Base-by-base conservation (phyloP, 2,329 filamentous ascomycete species). In the Aspergillus viridinutans region DNA sequence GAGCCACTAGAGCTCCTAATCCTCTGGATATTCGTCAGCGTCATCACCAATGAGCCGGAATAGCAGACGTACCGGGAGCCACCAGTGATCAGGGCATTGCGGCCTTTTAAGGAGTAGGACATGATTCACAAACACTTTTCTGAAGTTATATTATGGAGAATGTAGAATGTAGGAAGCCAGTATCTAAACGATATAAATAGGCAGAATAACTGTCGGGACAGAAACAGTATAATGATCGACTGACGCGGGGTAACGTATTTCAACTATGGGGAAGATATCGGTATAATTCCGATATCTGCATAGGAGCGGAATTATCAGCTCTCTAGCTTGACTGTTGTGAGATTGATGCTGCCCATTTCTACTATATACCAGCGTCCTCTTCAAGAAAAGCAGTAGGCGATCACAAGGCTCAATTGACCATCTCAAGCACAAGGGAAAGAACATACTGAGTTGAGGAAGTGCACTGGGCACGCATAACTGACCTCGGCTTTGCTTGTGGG, bases 1-100 rank as follows among this genome's bases (percentile, higher is more conserved):
- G 81, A 42, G 81, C 83, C 3, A 90, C 80, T 3, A 86, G 78
- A 47, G 88, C 89, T 38, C 90, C 90, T 32, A 93, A 81, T 2
- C 90, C 90, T 62, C 89, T 85, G 56, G 80, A 69, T 17, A 68
- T 49, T 21, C 50, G 49, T 49, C 14, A 50, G 38, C 10, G 28
- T 21, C 21, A 32, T 20, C 12, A 52, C 12, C 38, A 52, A 38
- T 14, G 25, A 47, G 51, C 14, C 21, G 40, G 25, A 4, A 52
- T 35, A 2, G 42, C 5, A 25, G 38, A 67, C 77, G 61, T 74
- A 87, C 85, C 84, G 78, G 49, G 84, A 86, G 49, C 83, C 85
- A 48, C 83, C 86, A 0, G 85, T 88, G 23, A 89, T 77, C 17
- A 89, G 79, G 28, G 88, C 82, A 64, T 86, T 88, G 35, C 83